Evolutionary conservation across 164 flowering plant species (phyloP), one percentile per base, ranked within the genome.

Genomic region (Echeveria elegans): DNA sequence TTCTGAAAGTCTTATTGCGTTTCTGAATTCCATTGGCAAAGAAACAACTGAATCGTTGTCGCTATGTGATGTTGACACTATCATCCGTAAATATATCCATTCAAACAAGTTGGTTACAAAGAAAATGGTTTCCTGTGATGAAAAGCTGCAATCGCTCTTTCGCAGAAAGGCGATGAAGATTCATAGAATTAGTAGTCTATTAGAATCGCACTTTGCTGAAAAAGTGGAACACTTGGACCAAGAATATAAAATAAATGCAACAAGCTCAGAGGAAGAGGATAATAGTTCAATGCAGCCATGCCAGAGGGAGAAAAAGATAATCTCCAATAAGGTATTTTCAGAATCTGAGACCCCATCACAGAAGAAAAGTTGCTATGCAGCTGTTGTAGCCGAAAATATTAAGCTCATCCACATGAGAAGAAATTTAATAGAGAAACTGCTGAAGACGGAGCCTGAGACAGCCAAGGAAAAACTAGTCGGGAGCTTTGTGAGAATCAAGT

Each of bases 401-500:
- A 84, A 82, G 40, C 84, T 78, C 61, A 76, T 92, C 47, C 90
- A 87, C 72, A 61, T 92, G 76, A 83, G 61, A 74, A 84, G 80
- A 73, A 83, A 81, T 67, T 74, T 87, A 34, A 73, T 90, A 21
- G 76, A 77, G 70, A 76, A 83, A 65, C 71, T 92, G 4, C 67
- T 74, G 59, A 79, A 80, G 75, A 32, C 67, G 32, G 32, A 56
- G 23, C 80, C 75, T 11, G 88, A 81, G 26, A 76, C 77, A 28
- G 82, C 87, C 75, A 82, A 82, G 63, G 76, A 60, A 14, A 92
- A 82, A 72, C 75, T 92, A 38, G 64, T 75, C 1, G 95, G 86
- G 58, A 77, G 89, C 73, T 82, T 88, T 73, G 86, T 89, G 59
- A 75, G 86, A 72, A 76, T 88, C 30, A 89, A 84, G 71, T 64